These are phyloP conservation scores for Saururus chinensis DNA, from an alignment of 164 flowering plant species.

Conservation along the genomic window DNA sequence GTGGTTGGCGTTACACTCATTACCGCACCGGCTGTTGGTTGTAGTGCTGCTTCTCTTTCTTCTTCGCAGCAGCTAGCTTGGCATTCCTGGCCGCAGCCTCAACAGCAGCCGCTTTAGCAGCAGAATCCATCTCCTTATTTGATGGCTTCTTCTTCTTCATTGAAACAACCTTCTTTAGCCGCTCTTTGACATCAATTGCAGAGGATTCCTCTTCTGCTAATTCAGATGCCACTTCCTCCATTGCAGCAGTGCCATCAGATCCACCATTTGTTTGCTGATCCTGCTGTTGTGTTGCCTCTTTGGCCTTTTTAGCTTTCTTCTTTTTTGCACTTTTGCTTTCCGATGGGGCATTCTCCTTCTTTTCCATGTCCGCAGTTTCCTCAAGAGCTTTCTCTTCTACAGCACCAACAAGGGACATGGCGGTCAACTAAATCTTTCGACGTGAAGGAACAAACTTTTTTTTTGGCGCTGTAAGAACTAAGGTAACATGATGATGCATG, in stretches of 20 bases:
- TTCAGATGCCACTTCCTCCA: constrained; percentile 13
- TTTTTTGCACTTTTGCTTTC: constrained; percentile 71
- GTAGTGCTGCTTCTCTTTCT: constrained; percentile 84
- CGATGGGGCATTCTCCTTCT: constrained; percentile 36
- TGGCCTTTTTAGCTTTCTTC: constrained; percentile 81
- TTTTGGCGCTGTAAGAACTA: no score
- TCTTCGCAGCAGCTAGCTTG: constrained; percentile 92
- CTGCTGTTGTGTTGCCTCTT: constrained; percentile 36
- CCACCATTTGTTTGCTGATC: constrained; percentile 26
- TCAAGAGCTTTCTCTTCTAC: constrained; percentile 38
- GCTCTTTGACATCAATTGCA: constrained; percentile 63
- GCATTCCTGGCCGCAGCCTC: constrained; percentile 85
- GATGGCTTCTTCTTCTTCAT: constrained; percentile 76
- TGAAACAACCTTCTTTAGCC: constrained; percentile 62
- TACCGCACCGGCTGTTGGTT: constrained; percentile 62
- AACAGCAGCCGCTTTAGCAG: constrained; percentile 73
- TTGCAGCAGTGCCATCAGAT: constrained; percentile 16
- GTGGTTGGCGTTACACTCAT: constrained; percentile 1
- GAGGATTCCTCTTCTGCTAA: constrained; percentile 29
- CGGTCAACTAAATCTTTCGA: no score
- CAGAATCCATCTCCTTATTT: constrained; percentile 74
- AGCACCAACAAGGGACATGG: constrained; percentile 18
- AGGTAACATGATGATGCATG: no score
- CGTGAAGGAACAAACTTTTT: no score
- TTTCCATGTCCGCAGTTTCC: constrained; percentile 31